Percentiles rank a stretch among this genome's conserved stretches.
phyloP scores from a whole-genome alignment of 345 rosid species.

The Nasturtium officinale region DNA sequence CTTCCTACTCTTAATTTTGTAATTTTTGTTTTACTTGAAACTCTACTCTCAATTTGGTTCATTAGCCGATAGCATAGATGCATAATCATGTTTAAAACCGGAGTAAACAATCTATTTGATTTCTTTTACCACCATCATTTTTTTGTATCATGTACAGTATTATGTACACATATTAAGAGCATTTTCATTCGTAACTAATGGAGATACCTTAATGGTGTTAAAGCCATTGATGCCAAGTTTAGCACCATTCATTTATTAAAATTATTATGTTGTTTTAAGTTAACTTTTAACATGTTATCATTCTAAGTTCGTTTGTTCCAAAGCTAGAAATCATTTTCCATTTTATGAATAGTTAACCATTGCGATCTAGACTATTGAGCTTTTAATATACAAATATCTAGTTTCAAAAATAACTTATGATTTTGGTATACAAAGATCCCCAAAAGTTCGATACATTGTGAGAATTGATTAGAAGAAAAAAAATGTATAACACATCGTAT shows the following conservation, averaged over 20 bases:
- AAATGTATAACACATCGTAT: conserved; percentile 20
- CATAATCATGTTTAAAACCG: not conserved
- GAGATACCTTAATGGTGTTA: not conserved
- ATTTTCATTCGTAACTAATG: too few relatives aligned
- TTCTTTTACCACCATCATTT: not conserved
- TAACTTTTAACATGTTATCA: conserved; percentile 1
- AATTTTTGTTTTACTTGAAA: not conserved
- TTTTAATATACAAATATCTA: not conserved
- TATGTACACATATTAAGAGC: too few relatives aligned
- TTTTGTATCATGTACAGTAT: not conserved
- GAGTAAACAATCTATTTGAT: not conserved
- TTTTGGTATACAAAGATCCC: conserved; percentile 27
- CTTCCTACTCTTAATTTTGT: conserved; percentile 16
- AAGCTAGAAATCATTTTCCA: not conserved
- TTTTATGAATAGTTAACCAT: not conserved
- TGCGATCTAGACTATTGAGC: not conserved
- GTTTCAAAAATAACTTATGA: conserved; percentile 3
- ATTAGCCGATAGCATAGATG: not conserved
- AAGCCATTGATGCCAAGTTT: not conserved
- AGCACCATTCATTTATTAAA: not conserved
- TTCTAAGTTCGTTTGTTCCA: not conserved
- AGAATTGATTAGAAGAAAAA: not conserved
- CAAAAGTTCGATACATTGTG: conserved; percentile 10
- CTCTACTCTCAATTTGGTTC: not conserved
- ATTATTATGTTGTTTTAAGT: not conserved